Evolutionary conservation across 23 red algal genomes (phyloP), one percentile per base, ranked within the genome.

Genomic region (Rhodosorus marinus): DNA sequence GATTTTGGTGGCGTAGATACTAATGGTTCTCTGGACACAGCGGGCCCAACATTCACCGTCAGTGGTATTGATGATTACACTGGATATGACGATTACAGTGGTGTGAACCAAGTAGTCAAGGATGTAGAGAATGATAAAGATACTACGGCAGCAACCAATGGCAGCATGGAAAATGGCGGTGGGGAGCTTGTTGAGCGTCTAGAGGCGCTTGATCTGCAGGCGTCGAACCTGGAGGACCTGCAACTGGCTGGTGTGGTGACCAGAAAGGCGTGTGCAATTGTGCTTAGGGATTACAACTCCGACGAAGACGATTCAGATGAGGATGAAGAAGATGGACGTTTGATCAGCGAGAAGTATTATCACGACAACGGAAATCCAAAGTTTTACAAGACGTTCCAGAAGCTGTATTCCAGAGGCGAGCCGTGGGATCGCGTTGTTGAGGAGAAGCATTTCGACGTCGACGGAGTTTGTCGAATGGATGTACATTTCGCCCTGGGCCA

Each of bases 371-470:
- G 83, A 0, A 60, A 57, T 35, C 38, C 57, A 33, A 51, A 63
- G 5, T 47, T 63, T 29, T 74, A 66, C 34, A 58, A 62, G 11
- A 92, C 83, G 1, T 80, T 61, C 20, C 72, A 74, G 50, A 51
- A 47, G 40, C 47, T 32, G 20, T 40, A 80, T 40, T 38, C 64
- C 19, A 34, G 25, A 20, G 72, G 53, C 30, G 46, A 5, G 26
- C 71, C 42, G 5, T 92, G 80, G 33, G 43, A 80, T 24, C 56
- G 83, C 9, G 50, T 92, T 4, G 55, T 92, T n/a, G 83, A 92
- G 46, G 83, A 92, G 66, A 92, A 92, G 61, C 83, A 92, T 46
- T 92, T 74, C 32, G 74, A 92, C 51, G 65, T 52, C 11, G 74
- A 65, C 38, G 83, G 83, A 23, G 69, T 92, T 22, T 92, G 83